Evolutionary conservation across 345 rosid species (phyloP).

Genomic region (Hibiscus tridactylites): DNA sequence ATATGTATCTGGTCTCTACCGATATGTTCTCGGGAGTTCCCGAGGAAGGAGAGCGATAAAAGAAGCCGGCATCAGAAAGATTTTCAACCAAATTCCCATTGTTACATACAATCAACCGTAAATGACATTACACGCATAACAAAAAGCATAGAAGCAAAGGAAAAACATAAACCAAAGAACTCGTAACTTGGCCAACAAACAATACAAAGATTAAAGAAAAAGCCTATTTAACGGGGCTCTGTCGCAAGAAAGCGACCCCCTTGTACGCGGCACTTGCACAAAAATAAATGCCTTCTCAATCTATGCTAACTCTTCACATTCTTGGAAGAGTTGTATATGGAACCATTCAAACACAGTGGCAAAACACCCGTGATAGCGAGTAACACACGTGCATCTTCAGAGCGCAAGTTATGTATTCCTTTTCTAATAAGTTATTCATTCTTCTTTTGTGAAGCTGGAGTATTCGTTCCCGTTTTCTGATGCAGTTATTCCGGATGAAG

Average conservation of each 20-base stretch:
- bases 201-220: slow-evolving; percentile 4
- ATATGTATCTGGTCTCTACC: too few relatives aligned
- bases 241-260: slow-evolving; percentile 11
- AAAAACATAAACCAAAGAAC: background rate
- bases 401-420: background rate
- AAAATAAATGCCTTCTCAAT: slow-evolving; percentile 42
- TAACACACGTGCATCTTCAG: slow-evolving; percentile 15
- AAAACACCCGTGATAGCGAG: slow-evolving; percentile 1
- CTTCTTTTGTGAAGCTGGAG: slow-evolving; percentile 43
- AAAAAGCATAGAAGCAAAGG: background rate
- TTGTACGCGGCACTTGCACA: slow-evolving; percentile 28
- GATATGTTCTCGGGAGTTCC: too few relatives aligned
- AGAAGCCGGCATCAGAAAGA: background rate
- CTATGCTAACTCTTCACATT: slow-evolving; percentile 16
- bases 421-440: slow-evolving; percentile 5
- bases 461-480: slow-evolving; percentile 28
- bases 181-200: background rate
- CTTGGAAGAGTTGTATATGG: slow-evolving; percentile 10
- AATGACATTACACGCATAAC: background rate
- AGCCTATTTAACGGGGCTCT: slow-evolving; percentile 24
- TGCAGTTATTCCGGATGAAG: slow-evolving; percentile 39
- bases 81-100: background rate
- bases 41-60: too few relatives aligned
- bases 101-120: slow-evolving; percentile 6
- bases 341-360: slow-evolving; percentile 1